Base-by-base conservation (phyloP, 225 moss, liverwort and hornwort species). In the Pseudoscleropodium purum region DNA sequence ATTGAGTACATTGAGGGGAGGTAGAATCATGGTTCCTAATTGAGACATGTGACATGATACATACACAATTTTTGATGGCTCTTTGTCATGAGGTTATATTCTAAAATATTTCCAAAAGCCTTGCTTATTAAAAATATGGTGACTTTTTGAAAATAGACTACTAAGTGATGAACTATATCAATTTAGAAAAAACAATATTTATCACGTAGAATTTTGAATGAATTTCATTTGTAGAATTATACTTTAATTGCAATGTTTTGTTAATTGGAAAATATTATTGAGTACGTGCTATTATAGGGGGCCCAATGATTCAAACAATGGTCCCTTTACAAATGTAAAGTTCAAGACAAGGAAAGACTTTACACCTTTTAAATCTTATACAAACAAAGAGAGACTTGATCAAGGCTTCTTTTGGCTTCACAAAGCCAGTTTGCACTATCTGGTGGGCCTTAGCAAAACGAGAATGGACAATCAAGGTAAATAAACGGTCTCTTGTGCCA, bases 201-300 rank as follows among this genome's bases (percentile, higher is more conserved):
- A 27, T 61, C 7, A 8, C 4, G 6, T 31, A 14, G 15, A 62
- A 31, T n/a, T 61, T n/a, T 41, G 9, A 2, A 31, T 62, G 6
- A 61, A 43, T 20, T 43, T 30, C 2, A 43, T 41, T 81, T 61
- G 30, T 11, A 79, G 27, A 11, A n/a, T 27, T 25, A 10, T 7
- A 27, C 4, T 59, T 0, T 7, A 0, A 27, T 18, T 79, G 11
- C 1, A 79, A 57, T 0, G 37, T 15, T 56, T 78, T 54, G 6
- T 25, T 26, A 2, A 37, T 24, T 34, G 16, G 4, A 24, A 25
- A 24, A 37, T 10, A 16, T 4, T 15, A 26, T 19, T 49, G 1
- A 6, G 2, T 0, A 7, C 0, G 0, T 0, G 31, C 2, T 30
- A 18, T 6, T 6, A 11, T 30, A 3, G 1, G 19, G 1, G 3